A percentile compares a stretch with the other conserved stretches of the same genome.
These are phyloP conservation scores for Sungouiella thailandica DNA, from an alignment of 805 yeast genomes.

Conservation along the genomic window DNA sequence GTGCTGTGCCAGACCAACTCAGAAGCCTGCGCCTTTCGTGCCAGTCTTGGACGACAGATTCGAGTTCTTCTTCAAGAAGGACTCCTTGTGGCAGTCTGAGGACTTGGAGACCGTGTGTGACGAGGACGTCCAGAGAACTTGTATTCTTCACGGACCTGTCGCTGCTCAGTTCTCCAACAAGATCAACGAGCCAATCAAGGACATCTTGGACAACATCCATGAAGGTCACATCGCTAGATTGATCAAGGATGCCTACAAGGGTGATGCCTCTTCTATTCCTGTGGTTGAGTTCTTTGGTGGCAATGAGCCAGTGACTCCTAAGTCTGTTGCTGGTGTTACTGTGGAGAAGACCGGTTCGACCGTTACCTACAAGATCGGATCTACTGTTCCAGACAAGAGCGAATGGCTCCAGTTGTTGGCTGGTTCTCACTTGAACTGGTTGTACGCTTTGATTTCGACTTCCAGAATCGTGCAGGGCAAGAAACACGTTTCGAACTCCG, in stretches of 20 bases:
- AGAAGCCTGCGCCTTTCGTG: slow-evolving; percentile 97
- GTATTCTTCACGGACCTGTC: slow-evolving; percentile 98
- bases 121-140: slow-evolving; percentile 97
- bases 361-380: slow-evolving; percentile 35
- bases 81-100: slow-evolving; percentile 98
- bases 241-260: slow-evolving; percentile 63
- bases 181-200: slow-evolving; percentile 90
- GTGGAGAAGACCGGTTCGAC: slow-evolving; percentile 24
- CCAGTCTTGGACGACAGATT: slow-evolving; percentile 93
- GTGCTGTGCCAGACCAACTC: slow-evolving; percentile 74
- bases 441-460: slow-evolving; percentile 81
- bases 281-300: slow-evolving; percentile 87
- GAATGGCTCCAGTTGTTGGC: slow-evolving; percentile 81
- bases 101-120: slow-evolving; percentile 93
- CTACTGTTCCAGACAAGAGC: slow-evolving; percentile 23
- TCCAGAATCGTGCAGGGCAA: slow-evolving; percentile 80
- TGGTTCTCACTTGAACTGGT: slow-evolving; percentile 78
- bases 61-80: slow-evolving; percentile 96
- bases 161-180: slow-evolving; percentile 87
- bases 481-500: slow-evolving; percentile 74
- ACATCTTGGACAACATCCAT: slow-evolving; percentile 82
- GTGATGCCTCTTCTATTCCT: slow-evolving; percentile 72
- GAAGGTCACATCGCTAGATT: slow-evolving; percentile 78
- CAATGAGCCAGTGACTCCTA: slow-evolving; percentile 37
- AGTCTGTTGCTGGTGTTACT: slow-evolving; percentile 31